These are phyloP conservation scores for Daldinia loculata DNA, from an alignment of 495 filamentous ascomycete genomes.

Conservation along the genomic window DNA sequence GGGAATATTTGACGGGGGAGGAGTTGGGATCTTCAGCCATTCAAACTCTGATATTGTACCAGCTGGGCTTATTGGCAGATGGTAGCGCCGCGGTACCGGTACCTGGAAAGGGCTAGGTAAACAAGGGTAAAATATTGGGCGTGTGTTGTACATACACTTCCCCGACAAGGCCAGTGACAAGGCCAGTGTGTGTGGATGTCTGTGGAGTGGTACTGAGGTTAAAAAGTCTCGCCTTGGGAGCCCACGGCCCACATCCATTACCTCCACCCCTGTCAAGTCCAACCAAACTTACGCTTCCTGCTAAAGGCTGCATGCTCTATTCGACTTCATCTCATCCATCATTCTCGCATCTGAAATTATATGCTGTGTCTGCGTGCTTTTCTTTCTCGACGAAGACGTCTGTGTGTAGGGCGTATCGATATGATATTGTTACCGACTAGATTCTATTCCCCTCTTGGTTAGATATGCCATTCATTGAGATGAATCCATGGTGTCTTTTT, in stretches of 20 bases:
- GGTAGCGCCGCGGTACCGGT: constrained; percentile 36
- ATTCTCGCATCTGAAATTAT: constrained; percentile 42
- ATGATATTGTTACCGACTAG: not conserved
- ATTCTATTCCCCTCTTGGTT: constrained; percentile 15
- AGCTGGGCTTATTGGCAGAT: constrained; percentile 34
- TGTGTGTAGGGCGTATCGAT: not conserved
- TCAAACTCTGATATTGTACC: constrained; percentile 45
- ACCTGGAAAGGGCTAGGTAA: constrained; percentile 15
- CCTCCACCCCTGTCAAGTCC: constrained; percentile 46
- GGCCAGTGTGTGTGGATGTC: constrained; percentile 23
- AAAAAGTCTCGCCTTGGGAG: constrained; percentile 44
- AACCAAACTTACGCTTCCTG: constrained; percentile 46
- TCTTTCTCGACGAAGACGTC: constrained; percentile 28
- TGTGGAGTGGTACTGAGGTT: constrained; percentile 43
- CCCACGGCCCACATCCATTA: constrained; percentile 36
- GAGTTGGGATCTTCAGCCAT: constrained; percentile 45
- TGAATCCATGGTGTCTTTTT: constrained; percentile 19
- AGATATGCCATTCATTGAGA: constrained; percentile 14
- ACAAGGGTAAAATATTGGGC: constrained; percentile 8
- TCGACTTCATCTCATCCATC: constrained; percentile 49
- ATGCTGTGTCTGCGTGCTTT: constrained; percentile 14
- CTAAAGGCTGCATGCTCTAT: constrained; percentile 48
- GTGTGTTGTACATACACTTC: constrained; percentile 38
- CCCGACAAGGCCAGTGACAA: constrained; percentile 30
- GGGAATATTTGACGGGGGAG: constrained; percentile 29